A percentile compares a stretch with the other conserved stretches of the same genome.
Conservation (phyloP, 768 basidiomycete genomes). For the Astraeus odoratus region DNA sequence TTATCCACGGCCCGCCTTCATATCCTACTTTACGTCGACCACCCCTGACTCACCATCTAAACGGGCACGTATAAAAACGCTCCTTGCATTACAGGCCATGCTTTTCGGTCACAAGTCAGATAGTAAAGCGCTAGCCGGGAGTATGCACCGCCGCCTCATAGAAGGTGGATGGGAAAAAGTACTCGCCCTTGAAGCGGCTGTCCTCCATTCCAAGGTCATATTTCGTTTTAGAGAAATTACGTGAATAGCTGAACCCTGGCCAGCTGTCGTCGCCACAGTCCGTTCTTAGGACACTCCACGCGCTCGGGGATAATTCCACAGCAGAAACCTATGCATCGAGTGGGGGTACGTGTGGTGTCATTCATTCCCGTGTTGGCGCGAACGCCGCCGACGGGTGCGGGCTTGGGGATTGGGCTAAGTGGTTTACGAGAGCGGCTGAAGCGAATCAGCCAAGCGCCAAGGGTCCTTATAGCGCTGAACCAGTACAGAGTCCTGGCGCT, state of each 20-base stretch:
- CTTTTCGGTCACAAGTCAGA: slow-evolving; percentile 12
- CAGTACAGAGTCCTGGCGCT: slow-evolving; percentile 33
- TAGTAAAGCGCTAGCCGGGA: slow-evolving; percentile 8
- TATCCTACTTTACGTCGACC: slow-evolving; percentile 75
- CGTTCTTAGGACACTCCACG: slow-evolving; percentile 60
- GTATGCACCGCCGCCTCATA: slow-evolving; percentile 16
- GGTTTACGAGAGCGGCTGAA: slow-evolving; percentile 38
- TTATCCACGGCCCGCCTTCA: slow-evolving; percentile 18
- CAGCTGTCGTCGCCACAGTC: slow-evolving; percentile 16
- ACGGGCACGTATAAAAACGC: slow-evolving; percentile 60
- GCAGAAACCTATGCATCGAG: slow-evolving; percentile 85
- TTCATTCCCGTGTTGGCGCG: slow-evolving; percentile 50
- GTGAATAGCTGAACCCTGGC: neutral
- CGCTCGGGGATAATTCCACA: slow-evolving; percentile 64
- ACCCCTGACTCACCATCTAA: slow-evolving; percentile 77
- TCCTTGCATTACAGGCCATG: slow-evolving; percentile 62
- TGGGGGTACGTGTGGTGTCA: slow-evolving; percentile 54
- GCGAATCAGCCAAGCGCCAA: slow-evolving; percentile 44
- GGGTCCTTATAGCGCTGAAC: slow-evolving; percentile 1
- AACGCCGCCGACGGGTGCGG: slow-evolving; percentile 46
- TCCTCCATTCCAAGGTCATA: slow-evolving; percentile 70
- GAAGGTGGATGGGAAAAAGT: slow-evolving; percentile 35
- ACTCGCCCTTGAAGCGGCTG: slow-evolving; percentile 66
- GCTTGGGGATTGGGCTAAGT: slow-evolving; percentile 32
- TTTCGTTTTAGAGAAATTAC: neutral